Conservation (phyloP, 2,329 filamentous ascomycete species). For the Beauveria asiatica region DNA sequence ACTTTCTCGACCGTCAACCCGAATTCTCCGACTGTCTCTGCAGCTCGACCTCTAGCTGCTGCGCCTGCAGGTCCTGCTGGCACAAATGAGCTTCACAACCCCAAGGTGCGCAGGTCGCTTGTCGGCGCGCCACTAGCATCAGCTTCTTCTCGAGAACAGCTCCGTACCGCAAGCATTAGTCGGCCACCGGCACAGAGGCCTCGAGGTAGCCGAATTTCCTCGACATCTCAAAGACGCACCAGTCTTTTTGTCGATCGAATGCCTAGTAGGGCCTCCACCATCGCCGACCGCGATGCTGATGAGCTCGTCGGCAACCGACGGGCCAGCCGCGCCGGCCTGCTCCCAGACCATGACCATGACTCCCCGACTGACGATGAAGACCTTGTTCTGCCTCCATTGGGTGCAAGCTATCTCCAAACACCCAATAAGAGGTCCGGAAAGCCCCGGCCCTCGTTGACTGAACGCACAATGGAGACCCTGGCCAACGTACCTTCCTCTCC, state of each 20-base stretch:
- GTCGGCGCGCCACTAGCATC: constrained; percentile 1
- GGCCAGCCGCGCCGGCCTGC: background rate
- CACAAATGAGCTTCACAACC: constrained; percentile 27
- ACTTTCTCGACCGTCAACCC: constrained; percentile 14
- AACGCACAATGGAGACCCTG: constrained; percentile 80
- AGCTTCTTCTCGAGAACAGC: constrained; percentile 29
- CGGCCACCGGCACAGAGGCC: constrained; percentile 15
- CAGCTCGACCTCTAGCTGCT: constrained; percentile 19
- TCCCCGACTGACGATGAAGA: background rate
- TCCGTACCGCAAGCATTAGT: constrained; percentile 20
- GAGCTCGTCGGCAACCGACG: background rate
- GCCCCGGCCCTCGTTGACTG: constrained; percentile 56
- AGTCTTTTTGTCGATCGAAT: constrained; percentile 12
- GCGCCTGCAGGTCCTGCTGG: constrained; percentile 13
- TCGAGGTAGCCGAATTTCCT: constrained; percentile 4
- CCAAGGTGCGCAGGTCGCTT: constrained; percentile 30
- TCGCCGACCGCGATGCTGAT: constrained; percentile 6
- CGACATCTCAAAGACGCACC: constrained; percentile 9
- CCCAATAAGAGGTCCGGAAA: constrained; percentile 19
- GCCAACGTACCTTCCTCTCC: constrained; percentile 73
- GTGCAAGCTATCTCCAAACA: constrained; percentile 13
- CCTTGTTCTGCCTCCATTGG: background rate
- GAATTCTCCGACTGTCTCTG: constrained; percentile 18
- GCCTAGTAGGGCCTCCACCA: constrained; percentile 10
- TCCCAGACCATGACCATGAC: constrained; percentile 13